Conservation (phyloP, 495 filamentous ascomycete species). For the Daldinia grandis region DNA sequence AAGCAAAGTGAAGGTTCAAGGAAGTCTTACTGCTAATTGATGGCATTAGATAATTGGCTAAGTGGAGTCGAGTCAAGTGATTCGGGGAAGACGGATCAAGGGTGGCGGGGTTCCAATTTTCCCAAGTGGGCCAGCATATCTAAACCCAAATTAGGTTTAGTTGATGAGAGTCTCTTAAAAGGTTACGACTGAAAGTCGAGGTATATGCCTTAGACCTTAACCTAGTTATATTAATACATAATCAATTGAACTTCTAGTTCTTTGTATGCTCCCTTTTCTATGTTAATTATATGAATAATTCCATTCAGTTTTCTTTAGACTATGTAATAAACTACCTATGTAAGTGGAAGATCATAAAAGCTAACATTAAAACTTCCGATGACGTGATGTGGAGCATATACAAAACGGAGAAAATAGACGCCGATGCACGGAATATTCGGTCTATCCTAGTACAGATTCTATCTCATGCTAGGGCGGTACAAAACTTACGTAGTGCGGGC, state of each 20-base stretch:
- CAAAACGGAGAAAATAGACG: conserved; percentile 8
- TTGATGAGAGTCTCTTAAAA: background rate
- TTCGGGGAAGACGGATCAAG: conserved; percentile 16
- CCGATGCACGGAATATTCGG: conserved; percentile 15
- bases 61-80: conserved; percentile 24
- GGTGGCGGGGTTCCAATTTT: conserved; percentile 1
- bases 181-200: background rate
- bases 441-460: background rate
- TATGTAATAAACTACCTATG: background rate
- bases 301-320: background rate
- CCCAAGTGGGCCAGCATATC: background rate
- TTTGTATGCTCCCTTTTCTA: background rate
- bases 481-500: conserved; percentile 15
- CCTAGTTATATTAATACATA: too few species aligned
- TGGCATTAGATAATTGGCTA: conserved; percentile 1
- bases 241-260: background rate
- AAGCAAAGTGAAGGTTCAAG: background rate
- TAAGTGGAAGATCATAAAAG: too few species aligned
- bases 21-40: background rate
- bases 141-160: background rate
- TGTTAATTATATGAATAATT: background rate
- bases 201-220: background rate
- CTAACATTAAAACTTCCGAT: background rate
- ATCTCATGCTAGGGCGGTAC: background rate
- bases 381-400: conserved; percentile 10